Base-by-base conservation (phyloP, 2,329 filamentous ascomycete genomes). In the Hypocreales sp. region DNA sequence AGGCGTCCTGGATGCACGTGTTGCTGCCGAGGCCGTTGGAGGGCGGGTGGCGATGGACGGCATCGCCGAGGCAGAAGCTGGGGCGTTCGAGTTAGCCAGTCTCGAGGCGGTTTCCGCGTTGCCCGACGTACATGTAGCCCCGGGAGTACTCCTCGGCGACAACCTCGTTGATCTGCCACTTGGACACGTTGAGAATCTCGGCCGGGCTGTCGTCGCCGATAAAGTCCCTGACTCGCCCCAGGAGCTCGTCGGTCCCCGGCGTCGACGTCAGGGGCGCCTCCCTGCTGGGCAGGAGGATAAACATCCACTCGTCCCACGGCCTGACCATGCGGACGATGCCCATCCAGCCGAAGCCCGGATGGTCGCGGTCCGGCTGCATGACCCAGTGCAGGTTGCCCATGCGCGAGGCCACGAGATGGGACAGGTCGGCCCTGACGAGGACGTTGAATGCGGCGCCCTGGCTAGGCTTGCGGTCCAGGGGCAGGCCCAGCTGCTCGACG, bases 231-330 rank as follows among this genome's bases (percentile, higher is more conserved):
- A 69, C 50, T 4, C 58, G 47, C 16, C 47, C 37, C 4, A 59
- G 24, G 34, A 62, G 66, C 38, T 68, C 56, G 6, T 61, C 61
- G 2, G 52, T 34, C 1, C 55, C 52, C 0, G 62, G 59, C n/a
- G 51, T 48, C 31, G 41, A 40, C 2, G 40, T 43, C 9, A 53
- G 34, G 26, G 57, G 47, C 12, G 43, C 41, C 4, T 51, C 52
- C 0, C 50, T 53, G 7, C 41, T 40, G 0, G 64, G 59, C 11
- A 72, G 48, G 11, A 71, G 42, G 30, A 68, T 65, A 24, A 67
- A 65, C 50, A 69, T 56, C 68, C 69, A 77, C 48, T 76, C 64
- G 35, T 64, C 41, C 70, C 70, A 76, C 0, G 69, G 61, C 47
- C 64, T 69, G 5, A 76, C 67, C 68, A 76, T 74, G 15, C 72